A percentile compares a stretch with the other conserved stretches of the same genome.
These are phyloP conservation scores for Oryza glaberrima DNA, from an alignment of 176 grass and related monocot genomes.

Conservation along the genomic window DNA sequence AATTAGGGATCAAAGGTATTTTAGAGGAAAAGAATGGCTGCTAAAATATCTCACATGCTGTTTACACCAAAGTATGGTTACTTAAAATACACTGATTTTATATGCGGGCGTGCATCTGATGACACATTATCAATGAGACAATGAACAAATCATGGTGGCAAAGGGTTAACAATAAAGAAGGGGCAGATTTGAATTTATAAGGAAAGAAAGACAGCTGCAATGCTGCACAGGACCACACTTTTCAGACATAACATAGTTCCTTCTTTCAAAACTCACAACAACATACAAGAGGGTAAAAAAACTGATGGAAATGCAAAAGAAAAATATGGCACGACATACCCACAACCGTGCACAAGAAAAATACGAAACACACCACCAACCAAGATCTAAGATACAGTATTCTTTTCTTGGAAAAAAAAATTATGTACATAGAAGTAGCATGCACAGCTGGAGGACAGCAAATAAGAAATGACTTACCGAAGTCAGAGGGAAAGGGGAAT, in stretches of 20 bases:
- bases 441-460: slow-evolving; percentile 30
- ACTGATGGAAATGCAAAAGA: background rate
- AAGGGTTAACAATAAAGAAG: slow-evolving; percentile 10
- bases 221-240: slow-evolving; percentile 6
- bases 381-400: slow-evolving; percentile 16
- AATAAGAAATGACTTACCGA: background rate
- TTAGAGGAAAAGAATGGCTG: slow-evolving; percentile 25
- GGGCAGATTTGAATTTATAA: background rate
- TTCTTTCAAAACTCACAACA: slow-evolving; percentile 17
- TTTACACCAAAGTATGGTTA: background rate
- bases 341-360: slow-evolving; percentile 14
- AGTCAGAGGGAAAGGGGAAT: slow-evolving; percentile 1
- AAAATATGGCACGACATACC: slow-evolving; percentile 28
- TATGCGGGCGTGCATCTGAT: background rate
- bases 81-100: slow-evolving; percentile 29
- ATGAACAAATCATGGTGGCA: slow-evolving; percentile 2
- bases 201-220: background rate
- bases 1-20: slow-evolving; percentile 5
- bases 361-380: slow-evolving; percentile 17
- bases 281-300: slow-evolving; percentile 20
- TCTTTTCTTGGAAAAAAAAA: background rate
- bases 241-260: background rate
- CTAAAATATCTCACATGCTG: background rate
- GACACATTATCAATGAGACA: background rate
- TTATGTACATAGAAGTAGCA: slow-evolving; percentile 43